Evolutionary conservation across 495 filamentous ascomycete species (phyloP).

Genomic region (Podospora sp.): DNA sequence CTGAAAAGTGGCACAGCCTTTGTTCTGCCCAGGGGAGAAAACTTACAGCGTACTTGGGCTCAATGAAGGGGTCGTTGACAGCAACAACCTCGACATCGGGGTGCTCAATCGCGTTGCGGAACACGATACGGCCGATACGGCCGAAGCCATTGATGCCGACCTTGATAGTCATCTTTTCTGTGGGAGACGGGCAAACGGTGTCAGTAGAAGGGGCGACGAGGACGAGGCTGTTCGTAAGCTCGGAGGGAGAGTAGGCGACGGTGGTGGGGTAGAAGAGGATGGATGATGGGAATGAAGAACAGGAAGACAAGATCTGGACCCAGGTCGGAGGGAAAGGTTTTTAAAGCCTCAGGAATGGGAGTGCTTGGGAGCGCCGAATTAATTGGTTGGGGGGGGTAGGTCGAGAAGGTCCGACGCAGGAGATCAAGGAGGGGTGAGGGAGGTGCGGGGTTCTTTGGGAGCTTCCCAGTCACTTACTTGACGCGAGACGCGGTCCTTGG

Average conservation of each 20-base stretch:
- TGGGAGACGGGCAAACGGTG: constrained; percentile 4
- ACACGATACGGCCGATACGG: constrained; percentile 96
- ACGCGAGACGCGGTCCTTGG: constrained; percentile 2
- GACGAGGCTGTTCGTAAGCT: constrained; percentile 8
- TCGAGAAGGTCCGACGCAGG: constrained; percentile 36
- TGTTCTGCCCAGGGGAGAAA: not conserved
- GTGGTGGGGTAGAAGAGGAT: constrained; percentile 2
- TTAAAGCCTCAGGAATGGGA: constrained; percentile 26
- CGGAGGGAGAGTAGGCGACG: not conserved
- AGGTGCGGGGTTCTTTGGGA: constrained; percentile 36
- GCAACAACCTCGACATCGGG: constrained; percentile 85
- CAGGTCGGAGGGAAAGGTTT: constrained; percentile 35
- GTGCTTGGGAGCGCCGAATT: constrained; percentile 19
- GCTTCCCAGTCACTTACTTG: constrained; percentile 27
- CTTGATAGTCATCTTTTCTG: constrained; percentile 58
- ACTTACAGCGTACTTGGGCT: constrained; percentile 95
- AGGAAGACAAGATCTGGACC: constrained; percentile 22
- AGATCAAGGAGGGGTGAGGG: constrained; percentile 20
- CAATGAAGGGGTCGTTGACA: constrained; percentile 99
- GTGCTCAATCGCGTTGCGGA: constrained; percentile 76
- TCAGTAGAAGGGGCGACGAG: constrained; percentile 1
- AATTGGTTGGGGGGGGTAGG: constrained; percentile 18
- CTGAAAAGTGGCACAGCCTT: not conserved
- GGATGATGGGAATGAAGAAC: constrained; percentile 20
- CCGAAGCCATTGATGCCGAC: constrained; percentile 99